Base-by-base conservation (phyloP, 2,329 filamentous ascomycete genomes). In the Fusarium goolgardi region DNA sequence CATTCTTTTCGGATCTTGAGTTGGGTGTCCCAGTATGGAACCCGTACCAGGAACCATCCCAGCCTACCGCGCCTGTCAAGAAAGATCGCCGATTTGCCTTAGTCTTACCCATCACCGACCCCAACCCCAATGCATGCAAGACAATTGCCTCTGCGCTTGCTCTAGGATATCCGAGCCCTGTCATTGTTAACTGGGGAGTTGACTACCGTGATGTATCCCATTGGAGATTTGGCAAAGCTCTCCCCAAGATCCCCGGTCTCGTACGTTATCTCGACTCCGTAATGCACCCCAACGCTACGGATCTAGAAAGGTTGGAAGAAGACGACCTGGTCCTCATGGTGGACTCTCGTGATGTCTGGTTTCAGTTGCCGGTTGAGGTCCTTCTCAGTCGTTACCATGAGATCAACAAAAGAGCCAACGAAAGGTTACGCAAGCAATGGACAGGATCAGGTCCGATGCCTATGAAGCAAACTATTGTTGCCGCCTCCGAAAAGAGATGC, bases 351-450 rank as follows among this genome's bases (percentile, higher is more conserved):
- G 60, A 63, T 3, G 15, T 63, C 1, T 63, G 60, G 60, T 63
- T 63, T 6, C 60, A 63, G 12, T 45, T 63, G 6, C 60, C 60
- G 0, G 13, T 27, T 1, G 51, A 63, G 5, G 32, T 63, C 4
- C 29, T 63, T 6, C 59, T 63, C 15, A 57, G 51, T 13, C 60
- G 60, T 3, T 63, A 63, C 12, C 60, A 63, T 9, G 58, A 57
- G 3, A 51, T 63, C 12, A 63, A 63, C 34, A 63, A 11, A 2
- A 40, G 2, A 32, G 60, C 60, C 4, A 63, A 63, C 2, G 44
- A 57, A 20, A 63, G 18, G 25, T 3, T 63, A 1, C 59, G 20
- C 1, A 57, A 40, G 2, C 20, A 63, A 2, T 63, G 59, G 59
- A 32, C 20, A 3, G 37, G 29, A 13, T 13, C 25, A 9, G n/a